These are phyloP conservation scores for Populus alba DNA, from an alignment of 345 rosid species.

Conservation along the genomic window DNA sequence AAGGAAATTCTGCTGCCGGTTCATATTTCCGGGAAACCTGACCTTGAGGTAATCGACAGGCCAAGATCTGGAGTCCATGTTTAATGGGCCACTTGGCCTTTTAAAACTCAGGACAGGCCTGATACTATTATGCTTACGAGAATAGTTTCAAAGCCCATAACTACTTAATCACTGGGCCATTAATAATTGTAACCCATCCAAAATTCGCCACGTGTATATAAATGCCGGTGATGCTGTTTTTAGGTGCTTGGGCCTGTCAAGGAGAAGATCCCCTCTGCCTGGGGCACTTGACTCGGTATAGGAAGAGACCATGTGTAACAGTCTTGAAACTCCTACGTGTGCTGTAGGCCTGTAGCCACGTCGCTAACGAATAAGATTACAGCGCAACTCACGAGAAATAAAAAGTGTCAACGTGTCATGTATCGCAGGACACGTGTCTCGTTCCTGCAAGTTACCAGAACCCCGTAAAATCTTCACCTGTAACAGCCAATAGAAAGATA, in stretches of 20 bases:
- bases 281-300: slow-evolving; percentile 3
- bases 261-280: not conserved
- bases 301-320: not conserved
- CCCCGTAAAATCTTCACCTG: slow-evolving; percentile 4
- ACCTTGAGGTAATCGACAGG: no score
- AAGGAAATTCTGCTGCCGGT: no score
- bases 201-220: not conserved
- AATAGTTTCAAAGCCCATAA: no score
- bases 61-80: no score
- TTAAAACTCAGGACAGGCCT: no score
- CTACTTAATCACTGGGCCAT: not conserved
- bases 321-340: not conserved
- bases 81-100: no score
- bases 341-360: not conserved
- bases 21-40: no score
- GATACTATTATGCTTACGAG: no score
- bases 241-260: not conserved
- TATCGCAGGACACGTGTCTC: not conserved
- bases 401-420: not conserved
- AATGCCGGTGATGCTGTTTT: not conserved
- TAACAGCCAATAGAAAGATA: slow-evolving; percentile 1
- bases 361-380: not conserved
- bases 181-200: not conserved
- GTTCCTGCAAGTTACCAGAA: no score
- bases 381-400: not conserved